Conservation (phyloP, 805 yeast species). For the Lipomyces chichibuensis region DNA sequence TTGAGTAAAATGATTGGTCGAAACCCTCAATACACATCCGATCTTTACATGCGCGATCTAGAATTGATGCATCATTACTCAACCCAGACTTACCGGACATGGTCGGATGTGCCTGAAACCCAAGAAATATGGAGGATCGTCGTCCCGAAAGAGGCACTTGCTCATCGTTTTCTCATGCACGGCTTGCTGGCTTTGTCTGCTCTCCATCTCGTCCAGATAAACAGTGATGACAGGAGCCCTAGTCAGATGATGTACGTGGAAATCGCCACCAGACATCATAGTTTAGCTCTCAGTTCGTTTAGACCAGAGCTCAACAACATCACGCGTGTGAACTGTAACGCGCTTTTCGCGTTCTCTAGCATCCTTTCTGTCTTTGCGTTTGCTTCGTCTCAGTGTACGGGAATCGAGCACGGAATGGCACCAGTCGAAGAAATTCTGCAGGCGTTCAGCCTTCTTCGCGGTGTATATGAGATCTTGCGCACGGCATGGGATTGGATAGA, state of each 20-base stretch:
- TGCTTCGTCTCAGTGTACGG: background rate
- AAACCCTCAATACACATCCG: background rate
- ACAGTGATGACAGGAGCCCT: background rate
- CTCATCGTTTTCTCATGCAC: background rate
- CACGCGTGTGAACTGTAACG: background rate
- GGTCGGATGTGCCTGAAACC: background rate
- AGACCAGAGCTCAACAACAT: background rate
- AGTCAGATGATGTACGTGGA: background rate
- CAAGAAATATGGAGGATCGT: background rate
- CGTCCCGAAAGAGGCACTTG: background rate
- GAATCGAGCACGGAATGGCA: background rate
- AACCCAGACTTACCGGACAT: background rate
- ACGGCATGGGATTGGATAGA: background rate
- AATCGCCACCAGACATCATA: background rate
- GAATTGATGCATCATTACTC: background rate
- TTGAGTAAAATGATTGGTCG: background rate
- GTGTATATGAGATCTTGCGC: background rate
- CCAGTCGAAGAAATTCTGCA: background rate
- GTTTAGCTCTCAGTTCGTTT: background rate
- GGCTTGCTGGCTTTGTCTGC: background rate
- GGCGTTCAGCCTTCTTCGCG: background rate
- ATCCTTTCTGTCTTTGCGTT: background rate
- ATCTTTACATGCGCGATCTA: background rate
- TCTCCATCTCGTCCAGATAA: background rate
- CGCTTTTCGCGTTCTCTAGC: background rate